Base-by-base conservation (phyloP, 148 eudicot species). In the Spergularia marina region DNA sequence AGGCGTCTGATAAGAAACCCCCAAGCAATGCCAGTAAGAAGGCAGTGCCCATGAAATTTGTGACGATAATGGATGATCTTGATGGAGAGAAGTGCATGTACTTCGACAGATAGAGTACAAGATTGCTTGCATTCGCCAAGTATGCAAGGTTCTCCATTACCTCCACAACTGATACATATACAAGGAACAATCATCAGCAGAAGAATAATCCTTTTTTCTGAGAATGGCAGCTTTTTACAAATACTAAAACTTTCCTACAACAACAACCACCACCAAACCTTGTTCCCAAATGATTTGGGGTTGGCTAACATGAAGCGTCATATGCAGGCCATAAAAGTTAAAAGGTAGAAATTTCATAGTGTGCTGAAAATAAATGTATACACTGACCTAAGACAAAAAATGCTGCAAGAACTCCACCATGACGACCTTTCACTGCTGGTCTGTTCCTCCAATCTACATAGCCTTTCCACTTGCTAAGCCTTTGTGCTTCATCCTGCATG, bases 11-110 rank as follows among this genome's bases (percentile, higher is more conserved):
- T 73, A 89, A 84, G 81, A 93, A 89, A 78, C 98, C 97, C 17
- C 98, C 98, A 40, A 91, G 88, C 41, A 93, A 85, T 62, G 97
- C 97, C 53, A 93, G 92, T n/a, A 91, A 79, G 79, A 93, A 93
- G 15, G 98, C 87, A 0, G 98, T 93, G 74, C 97, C 98, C 98
- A 91, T 93, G 86, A 93, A 93, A 55, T 87, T 85, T 25, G 97
- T 93, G n/a, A 93, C 97, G 7, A 79, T 83, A 71, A 85, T 91
- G 74, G 98, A 89, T 12, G 94, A 89, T 70, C 61, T 76, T 12
- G 97, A 88, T 18, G 92, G 97, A 65, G 90, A 88, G 71, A 85
- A 91, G 72, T 93, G 89, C 98, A 93, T 88, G 82, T 77, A 72
- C 68, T 80, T 85, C 0, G 90, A 78, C 69, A 93, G 75, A 65